Evolutionary conservation across 2,329 filamentous ascomycete genomes (phyloP), one percentile per base, ranked within the genome.

Genomic region (Dactylellina sp.): DNA sequence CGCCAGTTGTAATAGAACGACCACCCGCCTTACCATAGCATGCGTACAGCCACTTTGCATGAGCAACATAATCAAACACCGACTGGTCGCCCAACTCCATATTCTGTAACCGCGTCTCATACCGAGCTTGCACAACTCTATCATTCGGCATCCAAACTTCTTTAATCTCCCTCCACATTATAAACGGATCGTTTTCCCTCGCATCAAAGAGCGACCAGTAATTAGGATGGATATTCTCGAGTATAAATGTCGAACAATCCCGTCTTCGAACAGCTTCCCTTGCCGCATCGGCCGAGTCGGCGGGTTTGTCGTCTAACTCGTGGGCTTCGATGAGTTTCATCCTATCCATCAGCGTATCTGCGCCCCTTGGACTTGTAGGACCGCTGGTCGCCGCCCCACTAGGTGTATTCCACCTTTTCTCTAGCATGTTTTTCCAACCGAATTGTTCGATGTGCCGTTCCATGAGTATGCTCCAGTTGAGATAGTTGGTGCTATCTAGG

Each of bases 381-480:
- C 14, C 37, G 37, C 28, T 32, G 9, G 28, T 32, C 4, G 9
- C 9, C 28, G 4, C 28, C 28, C 28, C 28, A 5, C 28, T 32
- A 5, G 28, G 28, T 9, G 28, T 39, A 11, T 9, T 40, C 42
- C 42, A 40, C n/a, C 18, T 9, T 40, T 39, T 40, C 25, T 55
- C 22, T 11, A 55, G 12, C 32, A 55, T 16, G 32, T n/a, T 1
- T 25, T 24, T 39, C 50, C 50, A 55, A 7, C 35, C 25, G 16
- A 52, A 44, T 44, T 35, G 6, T 32, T 57, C 50, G 32, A 65
- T 56, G 7, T 49, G 47, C 18, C 52, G 40, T 20, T 14, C 37
- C 16, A 65, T 57, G 11, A 65, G 28, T 7, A 57, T 57, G n/a
- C 22, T 50, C 62, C 62, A 65, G 18, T 56, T 65, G 25, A 65